phyloP scores from a whole-genome alignment of 257 asterid genomes.

The Lycium ferocissimum region DNA sequence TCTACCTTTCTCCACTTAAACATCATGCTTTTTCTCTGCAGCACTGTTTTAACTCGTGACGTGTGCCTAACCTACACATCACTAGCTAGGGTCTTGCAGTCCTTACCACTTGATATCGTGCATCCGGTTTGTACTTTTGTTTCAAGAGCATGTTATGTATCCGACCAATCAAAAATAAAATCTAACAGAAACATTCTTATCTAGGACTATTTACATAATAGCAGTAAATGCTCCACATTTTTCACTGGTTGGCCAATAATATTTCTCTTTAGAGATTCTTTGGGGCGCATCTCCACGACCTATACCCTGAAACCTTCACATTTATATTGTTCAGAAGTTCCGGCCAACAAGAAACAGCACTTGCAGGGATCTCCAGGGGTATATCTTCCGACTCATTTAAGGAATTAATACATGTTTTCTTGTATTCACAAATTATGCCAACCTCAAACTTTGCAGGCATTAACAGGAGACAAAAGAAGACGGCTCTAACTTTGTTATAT shows the following conservation, averaged over 20 bases:
- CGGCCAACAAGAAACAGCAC: background rate
- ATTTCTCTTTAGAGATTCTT: background rate
- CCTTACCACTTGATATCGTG: background rate
- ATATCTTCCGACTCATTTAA: constrained; percentile 20
- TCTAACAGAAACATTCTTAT: background rate
- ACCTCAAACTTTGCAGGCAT: background rate
- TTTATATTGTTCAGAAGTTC: constrained; percentile 7
- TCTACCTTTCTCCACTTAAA: background rate
- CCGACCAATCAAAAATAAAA: background rate
- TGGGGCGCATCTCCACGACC: background rate
- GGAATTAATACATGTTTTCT: constrained; percentile 8
- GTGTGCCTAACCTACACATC: background rate
- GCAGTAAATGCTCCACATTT: background rate
- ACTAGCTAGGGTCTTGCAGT: background rate
- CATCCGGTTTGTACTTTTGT: background rate
- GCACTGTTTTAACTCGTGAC: background rate
- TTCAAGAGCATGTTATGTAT: constrained; percentile 1
- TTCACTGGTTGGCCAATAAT: background rate
- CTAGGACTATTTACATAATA: background rate
- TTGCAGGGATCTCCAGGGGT: background rate
- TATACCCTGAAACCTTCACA: background rate
- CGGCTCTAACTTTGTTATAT: background rate
- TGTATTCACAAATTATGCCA: background rate
- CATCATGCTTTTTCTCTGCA: background rate
- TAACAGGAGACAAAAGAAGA: background rate